phyloP scores from a whole-genome alignment of 805 yeast genomes.

The Barnettozyma populi region DNA sequence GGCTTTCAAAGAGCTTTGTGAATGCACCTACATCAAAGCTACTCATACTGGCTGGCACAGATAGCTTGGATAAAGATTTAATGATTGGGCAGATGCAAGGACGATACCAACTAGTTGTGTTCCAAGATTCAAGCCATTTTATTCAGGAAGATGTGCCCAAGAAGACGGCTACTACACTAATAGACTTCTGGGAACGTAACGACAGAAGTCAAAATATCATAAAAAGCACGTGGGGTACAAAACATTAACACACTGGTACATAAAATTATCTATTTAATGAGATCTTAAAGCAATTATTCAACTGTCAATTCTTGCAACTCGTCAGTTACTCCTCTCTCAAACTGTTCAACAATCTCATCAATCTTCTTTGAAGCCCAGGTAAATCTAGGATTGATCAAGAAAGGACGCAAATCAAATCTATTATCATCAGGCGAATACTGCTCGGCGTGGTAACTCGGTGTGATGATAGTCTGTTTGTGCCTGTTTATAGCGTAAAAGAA shows the following conservation, averaged over 20 bases:
- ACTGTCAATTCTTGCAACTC: constrained; percentile 38
- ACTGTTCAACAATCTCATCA: constrained; percentile 65
- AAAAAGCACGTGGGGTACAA: constrained; percentile 35
- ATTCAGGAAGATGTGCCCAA: constrained; percentile 88
- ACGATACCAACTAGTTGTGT: constrained; percentile 80
- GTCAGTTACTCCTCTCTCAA: constrained; percentile 35
- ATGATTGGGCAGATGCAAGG: constrained; percentile 99
- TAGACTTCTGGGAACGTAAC: constrained; percentile 42
- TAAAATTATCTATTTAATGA: background rate
- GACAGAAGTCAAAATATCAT: constrained; percentile 30
- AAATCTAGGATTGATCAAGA: constrained; percentile 83
- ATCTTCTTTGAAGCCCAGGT: constrained; percentile 88
- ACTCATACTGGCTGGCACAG: constrained; percentile 82
- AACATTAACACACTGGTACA: background rate
- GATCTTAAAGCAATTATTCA: constrained; percentile 27
- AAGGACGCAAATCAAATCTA: constrained; percentile 94
- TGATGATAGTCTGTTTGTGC: constrained; percentile 95
- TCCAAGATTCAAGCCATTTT: constrained; percentile 83
- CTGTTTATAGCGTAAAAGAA: constrained; percentile 92
- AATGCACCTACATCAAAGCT: constrained; percentile 54
- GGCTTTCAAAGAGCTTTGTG: constrained; percentile 53
- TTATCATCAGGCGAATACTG: constrained; percentile 98
- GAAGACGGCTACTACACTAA: constrained; percentile 52
- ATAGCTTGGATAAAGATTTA: constrained; percentile 75
- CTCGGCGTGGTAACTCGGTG: constrained; percentile 97